Percentiles rank a stretch among this genome's conserved stretches.
These are phyloP conservation scores for Pleomassaria siparia DNA, from an alignment of 2,329 filamentous ascomycete species.

Conservation along the genomic window DNA sequence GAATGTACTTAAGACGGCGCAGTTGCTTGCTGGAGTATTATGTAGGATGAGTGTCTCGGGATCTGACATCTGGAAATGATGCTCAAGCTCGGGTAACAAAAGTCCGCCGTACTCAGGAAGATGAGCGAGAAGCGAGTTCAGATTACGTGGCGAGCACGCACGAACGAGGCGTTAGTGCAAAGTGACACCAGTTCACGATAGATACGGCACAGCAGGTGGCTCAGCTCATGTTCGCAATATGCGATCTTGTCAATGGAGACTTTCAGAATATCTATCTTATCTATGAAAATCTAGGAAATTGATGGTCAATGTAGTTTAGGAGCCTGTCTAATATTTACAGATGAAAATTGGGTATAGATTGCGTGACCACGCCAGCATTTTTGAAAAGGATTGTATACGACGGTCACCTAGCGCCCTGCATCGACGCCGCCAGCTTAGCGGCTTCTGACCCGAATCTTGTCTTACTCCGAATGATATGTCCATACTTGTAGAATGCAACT, in stretches of 20 bases:
- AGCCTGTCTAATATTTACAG: not conserved
- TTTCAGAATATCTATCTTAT: not conserved
- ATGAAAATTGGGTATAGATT: not conserved
- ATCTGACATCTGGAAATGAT: constrained; percentile 14
- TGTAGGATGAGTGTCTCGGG: constrained; percentile 7
- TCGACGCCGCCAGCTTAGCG: constrained; percentile 5
- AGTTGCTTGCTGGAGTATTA: constrained; percentile 4
- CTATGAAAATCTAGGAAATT: not conserved
- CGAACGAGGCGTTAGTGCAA: not conserved
- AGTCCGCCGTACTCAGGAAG: no score
- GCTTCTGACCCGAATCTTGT: constrained; percentile 23
- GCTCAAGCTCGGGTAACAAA: no score
- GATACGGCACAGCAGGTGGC: no score
- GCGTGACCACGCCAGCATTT: not conserved
- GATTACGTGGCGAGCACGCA: not conserved
- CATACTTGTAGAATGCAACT: constrained; percentile 19
- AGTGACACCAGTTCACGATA: no score
- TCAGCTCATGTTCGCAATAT: no score
- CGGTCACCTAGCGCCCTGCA: not conserved
- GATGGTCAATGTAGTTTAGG: not conserved
- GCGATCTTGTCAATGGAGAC: no score
- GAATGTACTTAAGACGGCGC: constrained; percentile 47
- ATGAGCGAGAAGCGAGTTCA: not conserved
- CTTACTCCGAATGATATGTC: constrained; percentile 17
- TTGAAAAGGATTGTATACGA: not conserved